Evolutionary conservation across 495 filamentous ascomycete genomes (phyloP).

Genomic region (Penicillium desertorum): DNA sequence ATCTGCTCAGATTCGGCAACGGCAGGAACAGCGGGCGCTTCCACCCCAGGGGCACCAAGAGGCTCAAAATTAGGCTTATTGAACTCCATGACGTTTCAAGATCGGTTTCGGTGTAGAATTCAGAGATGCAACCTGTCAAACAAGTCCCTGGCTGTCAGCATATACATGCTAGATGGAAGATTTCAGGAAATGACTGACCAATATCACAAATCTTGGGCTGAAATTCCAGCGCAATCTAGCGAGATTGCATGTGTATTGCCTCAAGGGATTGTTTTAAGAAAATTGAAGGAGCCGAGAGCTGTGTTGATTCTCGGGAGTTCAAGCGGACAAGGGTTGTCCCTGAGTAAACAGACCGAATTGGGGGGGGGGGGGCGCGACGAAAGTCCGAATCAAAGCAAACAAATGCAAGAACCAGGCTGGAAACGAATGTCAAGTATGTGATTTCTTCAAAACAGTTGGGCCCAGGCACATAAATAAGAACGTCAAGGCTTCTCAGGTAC

Average conservation of each 20-base stretch:
- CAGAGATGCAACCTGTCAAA: constrained; percentile 17
- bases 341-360: constrained; percentile 9
- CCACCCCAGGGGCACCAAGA: constrained; percentile 28
- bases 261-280: constrained; percentile 2
- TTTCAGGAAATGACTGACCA: constrained; percentile 10
- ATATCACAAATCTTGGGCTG: constrained; percentile 10
- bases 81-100: constrained; percentile 29
- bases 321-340: constrained; percentile 15
- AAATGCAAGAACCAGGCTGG: constrained; percentile 5
- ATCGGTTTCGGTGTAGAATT: constrained; percentile 3
- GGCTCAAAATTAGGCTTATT: constrained; percentile 25
- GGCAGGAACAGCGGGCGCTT: constrained; percentile 19
- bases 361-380: neutral
- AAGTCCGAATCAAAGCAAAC: neutral
- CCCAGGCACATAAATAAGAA: constrained; percentile 8
- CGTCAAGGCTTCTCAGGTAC: constrained; percentile 8
- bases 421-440: constrained; percentile 5
- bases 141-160: constrained; percentile 6
- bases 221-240: constrained; percentile 13
- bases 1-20: constrained; percentile 31
- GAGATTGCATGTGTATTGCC: constrained; percentile 9
- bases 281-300: constrained; percentile 9
- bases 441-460: neutral
- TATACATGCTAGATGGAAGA: neutral
- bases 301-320: constrained; percentile 10